Conservation (phyloP, 2,329 filamentous ascomycete genomes). For the Colletotrichum eremochloae region DNA sequence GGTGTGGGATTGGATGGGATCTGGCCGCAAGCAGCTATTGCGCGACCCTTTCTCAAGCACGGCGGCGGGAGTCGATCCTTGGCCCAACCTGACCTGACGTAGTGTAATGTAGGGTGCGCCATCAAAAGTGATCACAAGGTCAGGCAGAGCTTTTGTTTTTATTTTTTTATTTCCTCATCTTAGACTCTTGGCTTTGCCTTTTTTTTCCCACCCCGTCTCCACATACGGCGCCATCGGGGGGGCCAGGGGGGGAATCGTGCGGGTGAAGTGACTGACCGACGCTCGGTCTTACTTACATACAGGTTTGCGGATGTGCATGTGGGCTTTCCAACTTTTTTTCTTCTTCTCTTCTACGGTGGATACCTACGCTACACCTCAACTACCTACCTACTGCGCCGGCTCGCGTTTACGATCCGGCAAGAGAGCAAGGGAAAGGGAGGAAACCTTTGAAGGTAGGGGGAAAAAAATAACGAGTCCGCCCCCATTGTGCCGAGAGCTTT, state of each 20-base stretch:
- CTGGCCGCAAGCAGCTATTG: conserved; percentile 39
- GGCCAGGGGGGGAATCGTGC: not conserved
- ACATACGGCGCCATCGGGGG: conserved; percentile 27
- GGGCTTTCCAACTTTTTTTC: conserved; percentile 5
- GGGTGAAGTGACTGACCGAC: conserved; percentile 9
- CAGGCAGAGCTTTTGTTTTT: conserved; percentile 36
- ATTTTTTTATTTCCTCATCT: conserved; percentile 15
- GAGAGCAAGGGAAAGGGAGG: not conserved
- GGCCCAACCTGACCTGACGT: conserved; percentile 22
- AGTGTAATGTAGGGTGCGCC: conserved; percentile 31
- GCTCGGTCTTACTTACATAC: conserved; percentile 1
- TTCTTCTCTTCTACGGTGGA: not conserved
- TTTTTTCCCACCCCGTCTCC: conserved; percentile 17
- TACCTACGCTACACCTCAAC: not conserved
- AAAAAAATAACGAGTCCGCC: not conserved
- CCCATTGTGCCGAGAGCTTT: conserved; percentile 7
- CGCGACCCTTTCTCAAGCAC: conserved; percentile 33
- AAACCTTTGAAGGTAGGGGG: no score
- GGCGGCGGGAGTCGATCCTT: conserved; percentile 38
- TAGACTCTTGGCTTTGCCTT: conserved; percentile 10
- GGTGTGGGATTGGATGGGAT: conserved; percentile 4
- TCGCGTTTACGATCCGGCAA: not conserved
- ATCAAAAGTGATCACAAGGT: conserved; percentile 42
- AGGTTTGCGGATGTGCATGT: conserved; percentile 13
- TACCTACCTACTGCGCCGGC: not conserved